Conservation (phyloP, 2,329 filamentous ascomycete genomes). For the Penicillium fuscoglaucum region DNA sequence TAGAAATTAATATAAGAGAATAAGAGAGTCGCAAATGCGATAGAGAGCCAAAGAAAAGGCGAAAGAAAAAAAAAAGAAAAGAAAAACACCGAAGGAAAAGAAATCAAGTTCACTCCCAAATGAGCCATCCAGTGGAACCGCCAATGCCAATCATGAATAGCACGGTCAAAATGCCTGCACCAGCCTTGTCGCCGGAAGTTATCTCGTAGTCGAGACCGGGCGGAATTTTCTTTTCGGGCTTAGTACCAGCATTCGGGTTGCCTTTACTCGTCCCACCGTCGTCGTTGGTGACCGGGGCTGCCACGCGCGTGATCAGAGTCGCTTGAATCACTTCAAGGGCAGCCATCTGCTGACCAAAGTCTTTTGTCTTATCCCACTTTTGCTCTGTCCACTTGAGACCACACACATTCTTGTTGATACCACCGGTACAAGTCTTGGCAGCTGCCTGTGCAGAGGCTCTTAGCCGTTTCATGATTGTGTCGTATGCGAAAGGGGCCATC, state of each 20-base stretch:
- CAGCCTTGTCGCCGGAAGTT: conserved; percentile 42
- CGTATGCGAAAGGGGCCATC: conserved; percentile 57
- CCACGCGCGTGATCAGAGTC: conserved; percentile 33
- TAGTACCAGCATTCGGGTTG: conserved; percentile 31
- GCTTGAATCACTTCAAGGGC: conserved; percentile 38
- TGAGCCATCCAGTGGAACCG: conserved; percentile 40
- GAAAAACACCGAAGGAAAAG: background rate
- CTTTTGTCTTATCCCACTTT: conserved; percentile 39
- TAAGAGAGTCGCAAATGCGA: background rate
- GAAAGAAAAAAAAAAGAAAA: background rate
- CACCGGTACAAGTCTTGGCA: conserved; percentile 54
- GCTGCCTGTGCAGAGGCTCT: conserved; percentile 55
- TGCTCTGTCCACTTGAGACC: conserved; percentile 44
- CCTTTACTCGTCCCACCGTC: conserved; percentile 38
- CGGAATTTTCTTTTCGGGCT: conserved; percentile 15
- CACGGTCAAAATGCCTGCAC: conserved; percentile 46
- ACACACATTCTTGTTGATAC: conserved; percentile 42
- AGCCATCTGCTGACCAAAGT: conserved; percentile 45
- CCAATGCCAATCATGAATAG: conserved; percentile 38
- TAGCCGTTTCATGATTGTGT: conserved; percentile 55
- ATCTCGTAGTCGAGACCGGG: conserved; percentile 22
- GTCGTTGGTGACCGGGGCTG: conserved; percentile 33
- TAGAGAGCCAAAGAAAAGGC: background rate
- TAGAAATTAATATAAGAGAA: background rate
- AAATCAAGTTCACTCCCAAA: conserved; percentile 30